Percentiles rank a stretch among this genome's conserved stretches.
These are phyloP conservation scores for Spathaspora hagerdaliae DNA, from an alignment of 805 yeast genomes.

Conservation along the genomic window DNA sequence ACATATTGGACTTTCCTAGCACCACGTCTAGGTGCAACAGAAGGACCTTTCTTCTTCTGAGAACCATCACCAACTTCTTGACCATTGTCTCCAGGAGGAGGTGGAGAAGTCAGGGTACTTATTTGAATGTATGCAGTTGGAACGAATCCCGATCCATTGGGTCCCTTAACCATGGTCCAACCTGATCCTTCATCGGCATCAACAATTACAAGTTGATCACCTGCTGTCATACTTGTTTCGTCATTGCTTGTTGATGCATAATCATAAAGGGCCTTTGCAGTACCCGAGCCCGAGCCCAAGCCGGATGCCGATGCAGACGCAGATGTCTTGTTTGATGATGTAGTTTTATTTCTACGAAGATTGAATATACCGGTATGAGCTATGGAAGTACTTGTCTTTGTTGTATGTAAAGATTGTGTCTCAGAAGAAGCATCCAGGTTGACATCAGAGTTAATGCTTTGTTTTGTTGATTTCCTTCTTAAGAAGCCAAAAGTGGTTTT, in stretches of 20 bases:
- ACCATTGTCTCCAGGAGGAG: slow-evolving; percentile 6
- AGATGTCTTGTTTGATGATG: slow-evolving; percentile 16
- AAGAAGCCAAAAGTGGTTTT: slow-evolving; percentile 55
- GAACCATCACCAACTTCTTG: slow-evolving; percentile 1
- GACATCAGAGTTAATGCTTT: not conserved
- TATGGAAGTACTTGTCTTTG: slow-evolving; percentile 23
- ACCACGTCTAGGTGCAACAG: slow-evolving; percentile 75
- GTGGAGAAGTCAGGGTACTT: slow-evolving; percentile 1
- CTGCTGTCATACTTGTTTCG: slow-evolving; percentile 59
- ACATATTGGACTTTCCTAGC: slow-evolving; percentile 61
- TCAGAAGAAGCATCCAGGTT: slow-evolving; percentile 17
- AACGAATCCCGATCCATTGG: slow-evolving; percentile 67
- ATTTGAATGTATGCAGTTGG: slow-evolving; percentile 77
- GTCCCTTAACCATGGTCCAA: slow-evolving; percentile 64
- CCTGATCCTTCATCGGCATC: slow-evolving; percentile 86
- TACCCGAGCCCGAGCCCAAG: not conserved
- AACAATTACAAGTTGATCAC: slow-evolving; percentile 57
- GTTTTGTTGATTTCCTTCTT: slow-evolving; percentile 11
- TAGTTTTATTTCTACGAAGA: slow-evolving; percentile 30
- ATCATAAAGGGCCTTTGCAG: slow-evolving; percentile 52
- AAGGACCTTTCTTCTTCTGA: slow-evolving; percentile 59
- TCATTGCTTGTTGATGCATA: slow-evolving; percentile 72
- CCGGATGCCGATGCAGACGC: not conserved
- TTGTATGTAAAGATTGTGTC: slow-evolving; percentile 31
- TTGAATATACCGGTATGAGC: slow-evolving; percentile 32